Percentiles rank a stretch among this genome's conserved stretches.
Evolutionary conservation across 2,329 filamentous ascomycete species (phyloP).

Genomic region (Aureobasidium sp.): DNA sequence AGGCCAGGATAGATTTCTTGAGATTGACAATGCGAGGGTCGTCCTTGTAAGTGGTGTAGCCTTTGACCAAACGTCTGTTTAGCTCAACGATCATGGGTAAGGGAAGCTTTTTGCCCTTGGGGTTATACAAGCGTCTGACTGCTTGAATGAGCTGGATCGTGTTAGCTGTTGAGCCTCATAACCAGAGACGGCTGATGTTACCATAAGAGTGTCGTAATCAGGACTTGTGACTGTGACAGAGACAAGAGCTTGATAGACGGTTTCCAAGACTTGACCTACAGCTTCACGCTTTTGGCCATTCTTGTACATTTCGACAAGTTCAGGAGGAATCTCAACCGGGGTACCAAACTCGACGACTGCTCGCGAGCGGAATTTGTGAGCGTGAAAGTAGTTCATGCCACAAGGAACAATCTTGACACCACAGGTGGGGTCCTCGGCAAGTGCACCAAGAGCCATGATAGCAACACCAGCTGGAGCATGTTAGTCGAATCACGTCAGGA

Average conservation of each 20-base stretch:
- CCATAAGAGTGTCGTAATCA: conserved; percentile 93
- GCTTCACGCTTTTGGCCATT: conserved; percentile 77
- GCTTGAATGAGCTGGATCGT: conserved; percentile 70
- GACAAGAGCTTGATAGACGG: conserved; percentile 75
- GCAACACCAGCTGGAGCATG: conserved; percentile 68
- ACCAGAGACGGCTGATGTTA: conserved; percentile 24
- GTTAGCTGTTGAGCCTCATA: conserved; percentile 29
- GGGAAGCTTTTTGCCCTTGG: conserved; percentile 86
- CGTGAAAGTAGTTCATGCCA: conserved; percentile 99
- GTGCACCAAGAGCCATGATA: conserved; percentile 90
- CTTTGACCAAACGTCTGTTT: conserved; percentile 82
- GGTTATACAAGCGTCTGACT: conserved; percentile 85
- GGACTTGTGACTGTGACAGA: conserved; percentile 87
- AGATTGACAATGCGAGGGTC: conserved; percentile 75
- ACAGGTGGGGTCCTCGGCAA: conserved; percentile 78
- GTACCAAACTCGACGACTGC: conserved; percentile 93
- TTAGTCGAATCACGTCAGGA: conserved; percentile 21
- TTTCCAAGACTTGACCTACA: conserved; percentile 77
- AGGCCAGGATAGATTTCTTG: conserved; percentile 68
- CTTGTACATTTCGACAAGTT: conserved; percentile 80
- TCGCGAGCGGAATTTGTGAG: conserved; percentile 94
- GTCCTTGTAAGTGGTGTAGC: conserved; percentile 87
- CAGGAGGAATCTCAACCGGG: conserved; percentile 74
- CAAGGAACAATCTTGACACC: conserved; percentile 92
- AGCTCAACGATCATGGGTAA: conserved; percentile 89